phyloP scores from a whole-genome alignment of 2,329 filamentous ascomycete genomes.

The Pseudogymnoascus sp. region DNA sequence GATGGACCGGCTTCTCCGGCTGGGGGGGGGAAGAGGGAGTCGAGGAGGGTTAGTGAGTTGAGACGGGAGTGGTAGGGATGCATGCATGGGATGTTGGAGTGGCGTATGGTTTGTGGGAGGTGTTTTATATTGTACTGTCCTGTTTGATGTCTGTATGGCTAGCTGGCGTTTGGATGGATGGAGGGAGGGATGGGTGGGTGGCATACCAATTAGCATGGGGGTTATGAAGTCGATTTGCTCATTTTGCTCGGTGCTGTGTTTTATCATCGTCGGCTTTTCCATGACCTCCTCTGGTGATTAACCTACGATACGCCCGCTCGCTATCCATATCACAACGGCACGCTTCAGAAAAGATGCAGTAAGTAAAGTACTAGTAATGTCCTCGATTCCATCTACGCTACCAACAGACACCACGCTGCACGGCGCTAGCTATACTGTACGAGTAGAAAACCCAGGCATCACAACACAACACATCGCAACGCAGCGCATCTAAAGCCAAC shows the following conservation, averaged over 20 bases:
- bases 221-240: neutral
- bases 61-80: neutral
- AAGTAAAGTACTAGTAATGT: neutral
- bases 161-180: neutral
- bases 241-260: neutral
- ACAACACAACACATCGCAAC: neutral
- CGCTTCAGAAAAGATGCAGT: too few relatives aligned
- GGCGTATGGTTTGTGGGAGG: neutral
- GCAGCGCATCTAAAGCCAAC: neutral
- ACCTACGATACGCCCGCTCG: too few relatives aligned
- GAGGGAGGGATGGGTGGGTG: neutral
- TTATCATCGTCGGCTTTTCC: neutral
- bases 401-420: neutral
- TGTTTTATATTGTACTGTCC: neutral
- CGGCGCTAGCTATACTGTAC: neutral
- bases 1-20: neutral
- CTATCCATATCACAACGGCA: too few relatives aligned
- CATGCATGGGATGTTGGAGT: too few relatives aligned
- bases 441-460: neutral
- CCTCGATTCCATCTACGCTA: neutral
- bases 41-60: constrained; percentile 4
- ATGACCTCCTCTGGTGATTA: neutral
- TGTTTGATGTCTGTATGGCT: neutral
- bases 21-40: neutral
- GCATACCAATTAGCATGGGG: neutral